Base-by-base conservation (phyloP, 805 yeast species). In the Zygosaccharomyces bisporus region DNA sequence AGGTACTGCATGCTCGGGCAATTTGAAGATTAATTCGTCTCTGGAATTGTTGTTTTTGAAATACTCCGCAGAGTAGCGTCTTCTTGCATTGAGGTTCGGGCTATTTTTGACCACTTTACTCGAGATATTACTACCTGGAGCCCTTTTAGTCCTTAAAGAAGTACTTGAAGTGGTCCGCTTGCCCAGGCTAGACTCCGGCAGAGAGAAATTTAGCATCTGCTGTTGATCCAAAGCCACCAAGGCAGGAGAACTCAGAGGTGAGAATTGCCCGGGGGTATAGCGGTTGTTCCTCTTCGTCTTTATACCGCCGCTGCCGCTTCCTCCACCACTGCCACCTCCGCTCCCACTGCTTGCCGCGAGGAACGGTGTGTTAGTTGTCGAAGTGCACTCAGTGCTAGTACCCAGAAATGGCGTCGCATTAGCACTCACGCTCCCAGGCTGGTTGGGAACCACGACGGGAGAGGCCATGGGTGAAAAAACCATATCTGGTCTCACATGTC, bases 391-490 rank as follows among this genome's bases (percentile, higher is more conserved):
- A 3, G 41, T 33, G 7, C 35, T 38, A 13, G 37, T 31, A 21
- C 41, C 46, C 49, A 54, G 24, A 31, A 52, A 52, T n/a, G 58
- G 58, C 2, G 58, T 54, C 31, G 47, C 50, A 19, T 47, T 50
- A 9, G 44, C 45, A n/a, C 51, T 45, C 4, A 37, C 30, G 14
- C 46, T 41, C 14, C 43, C 37, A 4, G 46, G 41, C 16, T 43
- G 29, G 20, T 46, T 35, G 9, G 52, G 52, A 46, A 88, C 78
- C 12, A 80, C 83, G 7, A 85, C 81, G 0, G 95, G 95, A 2
- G 90, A 82, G 1, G 82, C 77, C 48, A 85, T 69, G 0, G 95
- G 93, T 1, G 93, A 85, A 63, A 82, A 85, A 4, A 77, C 77
- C 39, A 77, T 77, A 47, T 78, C 82, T 1, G 83, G 80, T 34